A percentile compares a stretch with the other conserved stretches of the same genome.
phyloP scores from a whole-genome alignment of 352 stramenopile species.

The Elongisporangium undulatum region DNA sequence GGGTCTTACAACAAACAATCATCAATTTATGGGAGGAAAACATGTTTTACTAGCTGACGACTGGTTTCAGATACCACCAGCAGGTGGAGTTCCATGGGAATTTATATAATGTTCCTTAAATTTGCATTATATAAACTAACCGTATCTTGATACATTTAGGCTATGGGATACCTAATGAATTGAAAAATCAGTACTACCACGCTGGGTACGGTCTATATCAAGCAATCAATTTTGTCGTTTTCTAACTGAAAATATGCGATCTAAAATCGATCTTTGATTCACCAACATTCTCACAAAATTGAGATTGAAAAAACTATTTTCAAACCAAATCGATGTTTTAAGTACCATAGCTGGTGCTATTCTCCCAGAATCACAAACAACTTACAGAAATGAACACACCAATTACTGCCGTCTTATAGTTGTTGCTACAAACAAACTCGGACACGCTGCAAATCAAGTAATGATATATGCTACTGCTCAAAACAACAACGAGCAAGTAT shows the following conservation, averaged over 20 bases:
- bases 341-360: conserved; percentile 2
- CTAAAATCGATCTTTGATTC: conserved; percentile 6
- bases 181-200: not conserved
- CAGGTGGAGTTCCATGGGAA: conserved; percentile 11
- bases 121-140: not conserved
- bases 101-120: not conserved
- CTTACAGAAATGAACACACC: no score
- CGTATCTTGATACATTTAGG: conserved; percentile 1
- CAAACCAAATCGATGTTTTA: not conserved
- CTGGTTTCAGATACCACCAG: conserved; percentile 15
- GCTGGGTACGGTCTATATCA: conserved; percentile 13
- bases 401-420: conserved; percentile 13
- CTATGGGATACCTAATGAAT: not conserved
- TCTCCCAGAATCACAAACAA: not conserved
- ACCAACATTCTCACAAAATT: conserved; percentile 8
- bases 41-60: conserved; percentile 15
- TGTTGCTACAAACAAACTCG: conserved; percentile 11
- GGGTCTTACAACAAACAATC: not conserved
- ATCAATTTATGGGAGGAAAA: conserved; percentile 17
- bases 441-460: conserved; percentile 6
- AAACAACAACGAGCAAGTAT: not conserved
- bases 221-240: conserved; percentile 20
- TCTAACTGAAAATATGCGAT: conserved; percentile 14
- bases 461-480: conserved; percentile 7
- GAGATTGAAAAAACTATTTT: conserved; percentile 2